Base-by-base conservation (phyloP, 139 green algal species). In the Micractinium sp. region DNA sequence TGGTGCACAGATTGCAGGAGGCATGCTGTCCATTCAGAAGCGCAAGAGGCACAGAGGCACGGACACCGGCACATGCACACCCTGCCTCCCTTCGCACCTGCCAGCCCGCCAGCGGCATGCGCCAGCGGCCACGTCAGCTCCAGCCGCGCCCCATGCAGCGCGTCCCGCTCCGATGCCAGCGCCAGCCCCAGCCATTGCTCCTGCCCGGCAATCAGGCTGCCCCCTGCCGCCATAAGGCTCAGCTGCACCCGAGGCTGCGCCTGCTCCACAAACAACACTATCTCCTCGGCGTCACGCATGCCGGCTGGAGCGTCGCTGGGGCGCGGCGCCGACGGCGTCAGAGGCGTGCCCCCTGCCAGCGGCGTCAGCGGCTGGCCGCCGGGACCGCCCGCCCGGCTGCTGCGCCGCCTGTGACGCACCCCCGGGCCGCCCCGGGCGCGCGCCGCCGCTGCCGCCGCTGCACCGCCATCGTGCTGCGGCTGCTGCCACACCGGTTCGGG, bases 101-200 rank as follows among this genome's bases (percentile, higher is more conserved):
- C 61, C 23, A 67, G 67, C 66, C 60, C 67, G 1, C 38, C 29
- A 20, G 83, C 47, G 33, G 82, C 20, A 39, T 67, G 41, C 18
- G 56, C 63, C 38, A 85, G 19, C n/a, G 87, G 77, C 90, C 81
- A 88, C 19, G 39, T 75, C 33, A 92, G 61, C 38, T 83, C 85
- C 76, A 95, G 69, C 13, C 29, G 71, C 0, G 88, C 81, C 20
- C 66, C 20, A 0, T 56, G 27, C 73, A 95, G 87, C 3, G 41
- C 36, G 27, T 94, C 93, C 36, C 92, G 87, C 74, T 90, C 82
- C 4, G 92, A 91, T 23, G 47, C 19, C 12, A 96, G 27, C 0
- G 86, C 77, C 23, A 96, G 53, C 1, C 92, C 94, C 82, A 96
- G 85, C 93, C 93, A 96, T 80, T 93, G 89, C 38, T 73, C 38